Evolutionary conservation across 768 basidiomycete genomes (phyloP).

Genomic region (Piloderma croceum): DNA sequence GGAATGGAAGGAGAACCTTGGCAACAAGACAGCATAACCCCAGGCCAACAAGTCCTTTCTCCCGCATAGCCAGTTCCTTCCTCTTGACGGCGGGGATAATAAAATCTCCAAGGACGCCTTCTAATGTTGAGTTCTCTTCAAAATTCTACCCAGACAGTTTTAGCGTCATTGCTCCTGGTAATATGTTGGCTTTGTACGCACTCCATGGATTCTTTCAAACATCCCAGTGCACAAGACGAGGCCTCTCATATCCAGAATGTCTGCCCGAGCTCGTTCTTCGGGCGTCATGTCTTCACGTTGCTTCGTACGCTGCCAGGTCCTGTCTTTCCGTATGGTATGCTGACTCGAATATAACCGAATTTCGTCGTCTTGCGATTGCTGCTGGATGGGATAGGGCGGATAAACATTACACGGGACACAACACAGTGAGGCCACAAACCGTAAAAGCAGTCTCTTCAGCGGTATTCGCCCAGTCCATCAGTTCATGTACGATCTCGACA

Average conservation of each 20-base stretch:
- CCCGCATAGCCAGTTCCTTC: slow-evolving; percentile 76
- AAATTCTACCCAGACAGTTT: slow-evolving; percentile 34
- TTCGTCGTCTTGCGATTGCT: background rate
- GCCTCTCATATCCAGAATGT: slow-evolving; percentile 69
- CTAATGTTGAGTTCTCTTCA: background rate
- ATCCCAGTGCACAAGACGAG: slow-evolving; percentile 73
- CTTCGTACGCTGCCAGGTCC: background rate
- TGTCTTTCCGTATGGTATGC: background rate
- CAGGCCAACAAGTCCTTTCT: slow-evolving; percentile 74
- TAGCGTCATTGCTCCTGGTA: too few species aligned
- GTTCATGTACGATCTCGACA: slow-evolving; percentile 80
- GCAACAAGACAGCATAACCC: slow-evolving; percentile 86
- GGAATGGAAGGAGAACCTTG: slow-evolving; percentile 36
- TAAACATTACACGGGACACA: too few species aligned
- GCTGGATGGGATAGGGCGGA: too few species aligned
- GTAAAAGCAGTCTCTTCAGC: too few species aligned
- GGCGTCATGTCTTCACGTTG: slow-evolving; percentile 41
- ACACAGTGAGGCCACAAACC: too few species aligned
- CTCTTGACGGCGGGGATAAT: slow-evolving; percentile 88
- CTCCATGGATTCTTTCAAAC: slow-evolving; percentile 82
- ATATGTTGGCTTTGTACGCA: slow-evolving; percentile 40
- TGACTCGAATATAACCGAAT: background rate
- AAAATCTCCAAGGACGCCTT: slow-evolving; percentile 47
- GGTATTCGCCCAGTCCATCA: slow-evolving; percentile 52
- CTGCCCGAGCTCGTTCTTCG: slow-evolving; percentile 53